phyloP scores from a whole-genome alignment of 441 rosid species.

The Pelargonium australe region DNA sequence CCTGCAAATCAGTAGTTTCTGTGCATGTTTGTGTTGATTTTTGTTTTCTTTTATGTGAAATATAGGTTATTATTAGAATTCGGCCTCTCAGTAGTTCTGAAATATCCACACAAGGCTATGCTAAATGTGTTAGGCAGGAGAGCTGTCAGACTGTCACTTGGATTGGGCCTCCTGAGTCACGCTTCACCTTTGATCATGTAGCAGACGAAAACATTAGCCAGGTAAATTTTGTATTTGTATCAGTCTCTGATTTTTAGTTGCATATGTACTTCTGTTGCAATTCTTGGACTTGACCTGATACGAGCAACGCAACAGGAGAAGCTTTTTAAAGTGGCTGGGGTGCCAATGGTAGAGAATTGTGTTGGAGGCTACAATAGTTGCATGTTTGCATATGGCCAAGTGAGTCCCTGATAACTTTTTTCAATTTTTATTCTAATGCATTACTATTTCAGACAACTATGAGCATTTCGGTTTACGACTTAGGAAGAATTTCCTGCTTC shows the following conservation, averaged over 20 bases:
- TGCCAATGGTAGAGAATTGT: constrained; percentile 96
- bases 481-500: background rate
- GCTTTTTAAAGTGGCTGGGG: constrained; percentile 85
- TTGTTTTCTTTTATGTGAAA: background rate
- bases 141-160: constrained; percentile 79
- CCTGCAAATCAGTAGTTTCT: background rate
- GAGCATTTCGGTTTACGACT: background rate
- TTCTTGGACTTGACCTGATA: constrained; percentile 11
- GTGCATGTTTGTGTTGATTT: background rate
- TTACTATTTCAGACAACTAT: background rate
- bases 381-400: constrained; percentile 99
- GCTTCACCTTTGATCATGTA: constrained; percentile 88
- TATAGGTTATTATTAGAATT: constrained; percentile 78
- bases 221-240: constrained; percentile 33
- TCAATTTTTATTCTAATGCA: background rate
- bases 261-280: background rate
- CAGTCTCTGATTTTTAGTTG: background rate
- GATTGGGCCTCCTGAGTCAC: constrained; percentile 86
- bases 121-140: constrained; percentile 85
- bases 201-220: constrained; percentile 88
- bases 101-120: constrained; percentile 67
- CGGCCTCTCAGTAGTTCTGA: constrained; percentile 84
- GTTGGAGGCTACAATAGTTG: constrained; percentile 95
- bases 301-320: constrained; percentile 48
- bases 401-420: constrained; percentile 27